Conservation (phyloP, 106 monocot genomes). For the Platanthera zijinensis region DNA sequence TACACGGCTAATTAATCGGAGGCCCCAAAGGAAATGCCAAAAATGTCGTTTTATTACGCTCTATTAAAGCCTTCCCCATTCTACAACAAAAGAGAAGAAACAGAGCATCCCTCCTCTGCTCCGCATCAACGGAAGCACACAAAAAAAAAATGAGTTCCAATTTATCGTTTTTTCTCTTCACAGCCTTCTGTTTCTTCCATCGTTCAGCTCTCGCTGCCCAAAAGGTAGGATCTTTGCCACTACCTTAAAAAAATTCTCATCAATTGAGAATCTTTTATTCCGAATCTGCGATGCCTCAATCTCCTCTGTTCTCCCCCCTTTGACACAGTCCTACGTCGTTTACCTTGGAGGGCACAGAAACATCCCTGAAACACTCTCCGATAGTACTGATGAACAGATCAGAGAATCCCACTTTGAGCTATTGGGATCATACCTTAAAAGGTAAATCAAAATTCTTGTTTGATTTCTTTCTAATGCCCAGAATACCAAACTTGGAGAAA, state of each 20-base stretch:
- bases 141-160: not conserved
- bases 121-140: not conserved
- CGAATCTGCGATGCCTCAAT: not conserved
- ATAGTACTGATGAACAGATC: not conserved
- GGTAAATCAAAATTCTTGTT: not conserved
- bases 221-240: conserved; percentile 13
- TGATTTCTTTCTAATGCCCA: not conserved
- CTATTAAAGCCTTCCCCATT: not conserved
- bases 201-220: conserved; percentile 8
- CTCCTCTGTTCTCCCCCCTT: not conserved
- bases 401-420: conserved; percentile 18
- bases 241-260: not conserved
- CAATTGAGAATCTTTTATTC: not conserved
- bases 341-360: conserved; percentile 16
- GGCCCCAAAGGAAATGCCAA: not conserved
- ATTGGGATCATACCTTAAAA: conserved; percentile 17
- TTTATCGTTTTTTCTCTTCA: not conserved
- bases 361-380: conserved; percentile 3
- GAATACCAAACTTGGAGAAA: not conserved
- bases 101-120: not conserved
- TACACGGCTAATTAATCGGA: not conserved
- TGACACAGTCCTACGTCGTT: conserved; percentile 16
- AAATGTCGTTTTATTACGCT: not conserved
- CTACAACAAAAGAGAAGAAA: conserved; percentile 3
- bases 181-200: conserved; percentile 7